These are phyloP conservation scores for Onygena corvina DNA, from an alignment of 2,329 filamentous ascomycete genomes.

Conservation along the genomic window DNA sequence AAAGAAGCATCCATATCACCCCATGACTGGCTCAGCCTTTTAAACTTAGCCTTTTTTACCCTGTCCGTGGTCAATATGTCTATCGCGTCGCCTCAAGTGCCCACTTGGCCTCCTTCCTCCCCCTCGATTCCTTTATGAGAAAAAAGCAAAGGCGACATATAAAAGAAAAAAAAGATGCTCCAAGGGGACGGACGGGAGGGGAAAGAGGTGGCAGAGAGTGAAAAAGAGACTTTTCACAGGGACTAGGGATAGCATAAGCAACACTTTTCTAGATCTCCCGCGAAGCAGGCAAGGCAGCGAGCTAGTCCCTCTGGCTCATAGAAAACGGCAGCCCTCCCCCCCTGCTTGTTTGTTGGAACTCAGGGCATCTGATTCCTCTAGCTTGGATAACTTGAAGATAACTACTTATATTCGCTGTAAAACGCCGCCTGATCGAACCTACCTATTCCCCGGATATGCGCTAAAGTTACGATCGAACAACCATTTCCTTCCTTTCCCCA, in stretches of 20 bases:
- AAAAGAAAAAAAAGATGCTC: neutral
- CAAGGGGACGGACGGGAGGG: constrained; percentile 3
- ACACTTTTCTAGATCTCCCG: constrained; percentile 3
- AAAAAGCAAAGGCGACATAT: neutral
- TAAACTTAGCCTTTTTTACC: neutral
- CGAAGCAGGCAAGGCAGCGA: neutral
- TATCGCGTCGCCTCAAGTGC: neutral
- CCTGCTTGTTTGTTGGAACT: neutral
- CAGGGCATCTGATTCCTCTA: neutral
- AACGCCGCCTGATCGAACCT: neutral
- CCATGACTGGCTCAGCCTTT: constrained; percentile 1
- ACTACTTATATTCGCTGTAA: constrained; percentile 2
- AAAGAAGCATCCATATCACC: neutral
- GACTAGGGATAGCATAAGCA: constrained; percentile 4
- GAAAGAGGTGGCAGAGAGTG: neutral
- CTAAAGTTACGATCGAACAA: neutral
- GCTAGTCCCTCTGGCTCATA: neutral
- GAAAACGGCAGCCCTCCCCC: neutral
- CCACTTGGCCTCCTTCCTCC: neutral
- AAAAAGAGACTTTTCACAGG: neutral
- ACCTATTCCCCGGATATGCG: neutral
- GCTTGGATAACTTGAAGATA: neutral
- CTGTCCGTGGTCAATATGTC: neutral
- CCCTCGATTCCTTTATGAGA: neutral
- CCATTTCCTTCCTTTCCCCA: neutral